Conservation (phyloP, 1,284 basidiomycete genomes). For the Irpex sp. region DNA sequence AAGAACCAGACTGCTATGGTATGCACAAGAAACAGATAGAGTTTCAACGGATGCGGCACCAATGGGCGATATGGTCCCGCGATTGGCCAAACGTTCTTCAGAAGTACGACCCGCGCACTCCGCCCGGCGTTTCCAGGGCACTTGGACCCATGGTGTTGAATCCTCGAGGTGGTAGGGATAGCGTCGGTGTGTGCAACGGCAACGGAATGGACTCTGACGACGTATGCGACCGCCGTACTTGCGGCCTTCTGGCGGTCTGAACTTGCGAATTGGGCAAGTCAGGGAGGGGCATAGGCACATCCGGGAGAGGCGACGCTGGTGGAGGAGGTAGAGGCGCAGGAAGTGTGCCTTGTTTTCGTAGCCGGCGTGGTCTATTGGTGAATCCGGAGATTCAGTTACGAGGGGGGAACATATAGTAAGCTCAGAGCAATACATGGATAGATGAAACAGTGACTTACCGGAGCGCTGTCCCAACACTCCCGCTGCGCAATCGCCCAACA, state of each 20-base stretch:
- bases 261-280: constrained; percentile 7
- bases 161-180: not conserved
- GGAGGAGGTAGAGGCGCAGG: constrained; percentile 15
- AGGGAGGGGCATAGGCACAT: constrained; percentile 14
- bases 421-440: not conserved
- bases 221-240: constrained; percentile 20
- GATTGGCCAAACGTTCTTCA: not conserved
- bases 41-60: not conserved
- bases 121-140: constrained; percentile 20
- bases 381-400: not conserved
- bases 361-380: constrained; percentile 9
- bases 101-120: constrained; percentile 10
- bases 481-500: constrained; percentile 24
- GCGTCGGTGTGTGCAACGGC: constrained; percentile 12
- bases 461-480: constrained; percentile 25
- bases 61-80: not conserved
- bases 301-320: constrained; percentile 11
- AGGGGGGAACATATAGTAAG: not conserved
- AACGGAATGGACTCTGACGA: constrained; percentile 18
- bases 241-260: constrained; percentile 18
- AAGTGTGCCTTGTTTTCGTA: constrained; percentile 14
- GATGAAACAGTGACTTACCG: constrained; percentile 12
- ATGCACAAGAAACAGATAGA: not conserved
- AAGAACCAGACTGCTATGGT: not conserved
- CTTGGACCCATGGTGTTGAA: constrained; percentile 16